Evolutionary conservation across 441 rosid species (phyloP).

Genomic region (Monsonia emarginata): DNA sequence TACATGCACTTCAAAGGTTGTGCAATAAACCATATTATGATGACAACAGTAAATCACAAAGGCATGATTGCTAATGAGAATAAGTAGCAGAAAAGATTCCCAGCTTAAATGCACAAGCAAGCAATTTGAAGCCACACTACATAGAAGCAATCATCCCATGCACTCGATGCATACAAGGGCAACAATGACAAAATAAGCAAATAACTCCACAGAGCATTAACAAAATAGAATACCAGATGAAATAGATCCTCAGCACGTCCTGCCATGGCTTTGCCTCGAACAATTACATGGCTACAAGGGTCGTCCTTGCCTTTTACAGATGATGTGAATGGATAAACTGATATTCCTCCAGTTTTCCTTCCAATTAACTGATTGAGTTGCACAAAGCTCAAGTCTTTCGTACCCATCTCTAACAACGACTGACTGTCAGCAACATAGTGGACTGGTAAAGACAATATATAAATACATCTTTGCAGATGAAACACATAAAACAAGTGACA

Average conservation of each 20-base stretch:
- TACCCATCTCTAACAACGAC: slow-evolving; percentile 94
- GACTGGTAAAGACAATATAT: not conserved
- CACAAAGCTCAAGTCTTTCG: slow-evolving; percentile 77
- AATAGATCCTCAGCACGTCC: slow-evolving; percentile 77
- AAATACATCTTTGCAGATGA: not conserved
- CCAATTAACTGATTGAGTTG: slow-evolving; percentile 97
- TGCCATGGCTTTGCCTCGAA: slow-evolving; percentile 94
- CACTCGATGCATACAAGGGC: not conserved
- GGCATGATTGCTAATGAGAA: not conserved
- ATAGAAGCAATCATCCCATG: not conserved
- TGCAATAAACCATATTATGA: not conserved
- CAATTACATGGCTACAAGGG: slow-evolving; percentile 70
- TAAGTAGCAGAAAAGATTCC: too few species aligned
- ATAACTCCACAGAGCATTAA: not conserved
- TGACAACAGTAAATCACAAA: not conserved
- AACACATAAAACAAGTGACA: not conserved
- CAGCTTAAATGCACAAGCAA: not conserved
- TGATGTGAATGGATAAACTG: slow-evolving; percentile 83
- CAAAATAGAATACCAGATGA: slow-evolving; percentile 46
- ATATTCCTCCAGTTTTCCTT: slow-evolving; percentile 94
- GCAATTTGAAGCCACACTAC: not conserved
- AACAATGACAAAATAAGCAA: slow-evolving; percentile 1
- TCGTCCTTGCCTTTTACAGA: slow-evolving; percentile 61
- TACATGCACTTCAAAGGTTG: not conserved
- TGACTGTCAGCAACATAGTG: slow-evolving; percentile 45